Conservation (phyloP, 2,329 filamentous ascomycete genomes). For the Nannizziopsis barbatae region DNA sequence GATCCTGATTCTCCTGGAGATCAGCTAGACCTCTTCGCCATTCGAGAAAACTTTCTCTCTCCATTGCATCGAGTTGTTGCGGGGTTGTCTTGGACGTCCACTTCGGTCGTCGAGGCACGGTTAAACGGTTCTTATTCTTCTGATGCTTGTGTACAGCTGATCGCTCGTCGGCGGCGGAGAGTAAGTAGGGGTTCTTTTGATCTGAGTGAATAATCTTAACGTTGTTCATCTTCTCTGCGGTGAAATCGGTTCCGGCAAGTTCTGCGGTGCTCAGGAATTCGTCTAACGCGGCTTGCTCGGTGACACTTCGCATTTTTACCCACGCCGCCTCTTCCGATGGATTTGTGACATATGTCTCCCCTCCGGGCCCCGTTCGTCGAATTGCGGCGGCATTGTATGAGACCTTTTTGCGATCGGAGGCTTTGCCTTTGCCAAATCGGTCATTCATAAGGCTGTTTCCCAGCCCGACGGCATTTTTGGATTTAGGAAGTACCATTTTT, state of each 20-base stretch:
- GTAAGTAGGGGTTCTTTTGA: conserved; percentile 86
- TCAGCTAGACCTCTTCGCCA: conserved; percentile 89
- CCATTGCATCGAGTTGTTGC: conserved; percentile 64
- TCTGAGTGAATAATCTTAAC: conserved; percentile 97
- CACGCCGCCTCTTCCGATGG: conserved; percentile 81
- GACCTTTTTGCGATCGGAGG: conserved; percentile 64
- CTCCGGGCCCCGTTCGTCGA: conserved; percentile 60
- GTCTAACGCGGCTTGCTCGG: conserved; percentile 89
- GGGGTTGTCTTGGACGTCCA: conserved; percentile 83
- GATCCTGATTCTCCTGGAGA: conserved; percentile 82
- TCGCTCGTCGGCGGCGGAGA: conserved; percentile 75
- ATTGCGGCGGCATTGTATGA: conserved; percentile 51
- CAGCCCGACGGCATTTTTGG: conserved; percentile 86
- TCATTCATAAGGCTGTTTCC: conserved; percentile 99
- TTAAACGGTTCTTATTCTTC: conserved; percentile 65
- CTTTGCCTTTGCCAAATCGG: conserved; percentile 88
- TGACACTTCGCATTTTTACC: conserved; percentile 99
- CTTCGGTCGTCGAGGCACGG: conserved; percentile 75
- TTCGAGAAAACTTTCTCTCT: conserved; percentile 69
- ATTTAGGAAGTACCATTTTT: conserved; percentile 71
- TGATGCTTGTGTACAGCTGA: conserved; percentile 69
- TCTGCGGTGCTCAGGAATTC: conserved; percentile 94
- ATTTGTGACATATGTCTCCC: conserved; percentile 85
- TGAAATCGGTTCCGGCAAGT: conserved; percentile 96
- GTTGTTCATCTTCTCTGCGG: conserved; percentile 96